Evolutionary conservation across 2,329 filamentous ascomycete species (phyloP).

Genomic region (Blastomyces parvus): DNA sequence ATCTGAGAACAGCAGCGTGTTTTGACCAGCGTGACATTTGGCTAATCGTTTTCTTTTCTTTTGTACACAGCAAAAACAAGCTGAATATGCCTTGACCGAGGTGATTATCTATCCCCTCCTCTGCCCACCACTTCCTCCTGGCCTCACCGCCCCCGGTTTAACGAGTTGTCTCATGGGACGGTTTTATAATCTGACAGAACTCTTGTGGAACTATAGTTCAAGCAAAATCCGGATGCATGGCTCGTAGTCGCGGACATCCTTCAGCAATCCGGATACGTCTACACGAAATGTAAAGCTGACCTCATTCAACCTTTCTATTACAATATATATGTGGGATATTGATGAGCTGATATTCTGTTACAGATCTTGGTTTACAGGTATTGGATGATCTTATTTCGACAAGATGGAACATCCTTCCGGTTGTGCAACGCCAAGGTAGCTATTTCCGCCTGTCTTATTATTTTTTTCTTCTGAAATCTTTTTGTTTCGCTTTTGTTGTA

Average conservation of each 20-base stretch:
- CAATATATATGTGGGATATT: constrained; percentile 15
- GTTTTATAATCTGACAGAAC: background rate
- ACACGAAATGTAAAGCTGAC: constrained; percentile 77
- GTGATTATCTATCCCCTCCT: constrained; percentile 39
- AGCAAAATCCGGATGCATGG: constrained; percentile 98
- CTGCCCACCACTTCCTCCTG: constrained; percentile 2
- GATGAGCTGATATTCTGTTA: constrained; percentile 26
- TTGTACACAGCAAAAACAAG: constrained; percentile 75
- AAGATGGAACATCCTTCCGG: constrained; percentile 93
- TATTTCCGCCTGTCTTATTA: constrained; percentile 12
- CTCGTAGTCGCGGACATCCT: constrained; percentile 95
- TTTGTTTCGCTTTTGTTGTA: background rate
- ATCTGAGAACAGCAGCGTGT: background rate
- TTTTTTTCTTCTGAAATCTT: background rate
- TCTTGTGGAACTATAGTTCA: constrained; percentile 56
- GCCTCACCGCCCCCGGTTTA: background rate
- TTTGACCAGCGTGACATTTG: background rate
- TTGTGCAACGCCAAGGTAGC: constrained; percentile 87
- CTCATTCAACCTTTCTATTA: constrained; percentile 15
- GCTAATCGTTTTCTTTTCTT: constrained; percentile 19
- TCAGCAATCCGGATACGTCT: constrained; percentile 80
- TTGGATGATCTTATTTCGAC: constrained; percentile 98
- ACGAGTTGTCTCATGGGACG: background rate
- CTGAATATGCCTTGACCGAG: constrained; percentile 86
- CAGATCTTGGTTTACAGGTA: constrained; percentile 88